Conservation (phyloP, 208 protist species). For the Blechomonas ayalai region DNA sequence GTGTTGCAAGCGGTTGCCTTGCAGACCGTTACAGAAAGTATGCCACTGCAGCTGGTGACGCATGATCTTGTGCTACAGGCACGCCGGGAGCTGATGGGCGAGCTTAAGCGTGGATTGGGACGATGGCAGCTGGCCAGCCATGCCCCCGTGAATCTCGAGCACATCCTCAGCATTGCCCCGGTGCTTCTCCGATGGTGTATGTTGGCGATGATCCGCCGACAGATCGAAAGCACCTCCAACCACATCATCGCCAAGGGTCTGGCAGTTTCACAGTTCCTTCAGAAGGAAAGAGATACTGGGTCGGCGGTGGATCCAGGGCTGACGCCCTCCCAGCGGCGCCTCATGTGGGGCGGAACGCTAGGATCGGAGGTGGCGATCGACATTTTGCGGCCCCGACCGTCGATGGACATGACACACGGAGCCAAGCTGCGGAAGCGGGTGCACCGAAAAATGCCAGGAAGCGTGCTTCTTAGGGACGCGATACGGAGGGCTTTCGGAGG, state of each 20-base stretch:
- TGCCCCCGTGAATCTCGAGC: slow-evolving; percentile 21
- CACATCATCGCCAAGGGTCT: no score
- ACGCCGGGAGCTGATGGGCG: slow-evolving; percentile 49
- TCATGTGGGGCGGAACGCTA: neutral
- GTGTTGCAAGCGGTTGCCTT: slow-evolving; percentile 46
- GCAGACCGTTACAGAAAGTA: slow-evolving; percentile 39
- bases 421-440: slow-evolving; percentile 33
- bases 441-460: slow-evolving; percentile 27
- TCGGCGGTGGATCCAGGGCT: neutral
- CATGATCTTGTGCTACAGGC: slow-evolving; percentile 24
- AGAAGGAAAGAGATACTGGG: neutral
- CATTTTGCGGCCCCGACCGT: neutral
- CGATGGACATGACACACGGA: slow-evolving; percentile 25
- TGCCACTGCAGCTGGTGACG: slow-evolving; percentile 38
- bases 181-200: slow-evolving; percentile 27
- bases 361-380: neutral
- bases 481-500: no score
- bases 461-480: no score
- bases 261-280: no score
- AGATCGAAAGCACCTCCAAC: no score
- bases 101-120: slow-evolving; percentile 6
- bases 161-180: slow-evolving; percentile 22
- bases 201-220: no score
- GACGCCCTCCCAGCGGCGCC: neutral
- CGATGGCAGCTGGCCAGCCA: neutral